These are phyloP conservation scores for Neofusicoccum sp. DNA, from an alignment of 2,329 filamentous ascomycete genomes.

Conservation along the genomic window DNA sequence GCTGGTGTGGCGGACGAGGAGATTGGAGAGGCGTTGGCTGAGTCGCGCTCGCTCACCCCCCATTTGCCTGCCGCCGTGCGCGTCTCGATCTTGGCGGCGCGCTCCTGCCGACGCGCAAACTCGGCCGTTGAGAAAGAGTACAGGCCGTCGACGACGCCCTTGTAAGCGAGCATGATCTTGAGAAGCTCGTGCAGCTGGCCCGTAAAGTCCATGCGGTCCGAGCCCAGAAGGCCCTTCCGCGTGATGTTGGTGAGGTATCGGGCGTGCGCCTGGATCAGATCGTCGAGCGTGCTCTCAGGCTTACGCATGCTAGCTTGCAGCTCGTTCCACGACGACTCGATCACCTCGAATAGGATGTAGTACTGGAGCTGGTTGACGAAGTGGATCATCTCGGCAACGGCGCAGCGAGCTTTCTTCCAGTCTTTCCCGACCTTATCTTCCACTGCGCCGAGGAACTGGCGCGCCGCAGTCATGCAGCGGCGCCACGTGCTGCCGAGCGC, in stretches of 20 bases:
- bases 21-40: conserved; percentile 27
- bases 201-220: conserved; percentile 70
- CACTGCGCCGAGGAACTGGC: conserved; percentile 80
- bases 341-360: conserved; percentile 98
- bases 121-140: conserved; percentile 95
- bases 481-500: conserved; percentile 88
- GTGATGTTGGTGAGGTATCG: conserved; percentile 92
- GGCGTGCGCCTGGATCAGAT: conserved; percentile 87
- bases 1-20: conserved; percentile 25
- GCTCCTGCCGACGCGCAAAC: conserved; percentile 87
- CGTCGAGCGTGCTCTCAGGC: conserved; percentile 88
- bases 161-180: conserved; percentile 89
- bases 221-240: conserved; percentile 88
- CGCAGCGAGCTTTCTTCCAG: conserved; percentile 87
- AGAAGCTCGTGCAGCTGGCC: conserved; percentile 88
- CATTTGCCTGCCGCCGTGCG: conserved; percentile 64
- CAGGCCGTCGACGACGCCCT: conserved; percentile 87
- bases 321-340: conserved; percentile 92
- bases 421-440: conserved; percentile 71
- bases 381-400: conserved; percentile 96
- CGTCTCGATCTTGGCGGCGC: conserved; percentile 68
- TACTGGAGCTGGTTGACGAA: conserved; percentile 97
- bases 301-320: conserved; percentile 79
- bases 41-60: conserved; percentile 59
- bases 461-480: conserved; percentile 89